Evolutionary conservation across 352 stramenopile genomes (phyloP), one percentile per base, ranked within the genome.

Genomic region (Phytophthora sansomeana): DNA sequence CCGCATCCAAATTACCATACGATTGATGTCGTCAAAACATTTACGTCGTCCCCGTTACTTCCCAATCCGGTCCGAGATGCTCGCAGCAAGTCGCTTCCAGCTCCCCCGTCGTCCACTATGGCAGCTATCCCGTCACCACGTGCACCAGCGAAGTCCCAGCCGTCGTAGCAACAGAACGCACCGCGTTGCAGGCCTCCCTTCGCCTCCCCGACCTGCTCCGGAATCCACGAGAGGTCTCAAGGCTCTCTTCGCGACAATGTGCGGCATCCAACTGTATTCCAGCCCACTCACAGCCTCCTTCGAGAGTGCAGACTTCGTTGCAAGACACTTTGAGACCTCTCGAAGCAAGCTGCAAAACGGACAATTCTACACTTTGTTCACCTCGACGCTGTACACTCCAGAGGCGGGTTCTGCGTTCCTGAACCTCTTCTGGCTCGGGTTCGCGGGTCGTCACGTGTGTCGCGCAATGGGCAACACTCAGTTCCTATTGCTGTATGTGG

Each of bases 391-490:
- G 6, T 66, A 61, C 35, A 57, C 63, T 3, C 55, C 41, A 6
- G 17, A 6, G n/a, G 19, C 35, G 38, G 33, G 47, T 28, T 35
- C 42, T 26, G 47, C 53, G 10, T 13, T 67, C n/a, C 6, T 46
- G 16, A 68, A 68, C 39, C 14, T 64, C 3, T 0, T 68, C 28
- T 67, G 57, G 57, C 57, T 72, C 10, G 29, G 30, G 4, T 50
- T 68, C 38, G 43, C 43, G 6, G 63, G 57, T 3, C 63, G 63
- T 32, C 49, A 72, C 24, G 58, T 57, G 44, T 72, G 64, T 56
- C 46, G 58, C 39, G 54, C 58, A 14, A 5, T 69, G n/a, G 58
- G 65, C 38, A 61, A 44, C 29, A 7, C 47, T 1, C 58, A 41
- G 14, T 73, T 73, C 32, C 16, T 73, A 14, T 36, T 39, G 19